Evolutionary conservation across 2,329 filamentous ascomycete genomes (phyloP).

Genomic region (Xylaria sp.): DNA sequence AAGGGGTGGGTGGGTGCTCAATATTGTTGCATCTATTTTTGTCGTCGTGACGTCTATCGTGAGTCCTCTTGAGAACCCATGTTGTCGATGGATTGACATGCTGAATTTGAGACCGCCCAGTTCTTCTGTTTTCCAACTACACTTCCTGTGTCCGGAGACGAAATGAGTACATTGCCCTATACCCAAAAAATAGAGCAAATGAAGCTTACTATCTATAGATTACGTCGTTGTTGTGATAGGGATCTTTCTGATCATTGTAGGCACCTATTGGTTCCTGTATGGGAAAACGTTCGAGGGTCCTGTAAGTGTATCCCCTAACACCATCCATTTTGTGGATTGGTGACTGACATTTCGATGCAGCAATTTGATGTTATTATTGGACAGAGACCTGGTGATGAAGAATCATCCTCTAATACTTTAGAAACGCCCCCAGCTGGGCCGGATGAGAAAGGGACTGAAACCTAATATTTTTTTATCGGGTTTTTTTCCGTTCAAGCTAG

Average conservation of each 20-base stretch:
- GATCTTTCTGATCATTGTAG: conserved; percentile 37
- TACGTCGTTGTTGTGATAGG: conserved; percentile 43
- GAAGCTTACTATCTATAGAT: conserved; percentile 29
- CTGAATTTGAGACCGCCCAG: conserved; percentile 19
- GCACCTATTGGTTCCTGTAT: conserved; percentile 31
- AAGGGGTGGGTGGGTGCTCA: conserved; percentile 34
- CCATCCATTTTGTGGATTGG: neutral
- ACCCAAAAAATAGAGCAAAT: neutral
- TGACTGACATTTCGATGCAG: conserved; percentile 15
- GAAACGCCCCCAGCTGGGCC: conserved; percentile 12
- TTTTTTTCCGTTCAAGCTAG: neutral
- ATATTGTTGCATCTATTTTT: conserved; percentile 39
- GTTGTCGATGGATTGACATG: neutral
- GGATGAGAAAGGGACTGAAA: conserved; percentile 20
- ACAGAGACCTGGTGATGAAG: conserved; percentile 22
- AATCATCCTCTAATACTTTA: neutral
- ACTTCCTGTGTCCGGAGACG: conserved; percentile 34
- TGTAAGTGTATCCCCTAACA: conserved; percentile 21
- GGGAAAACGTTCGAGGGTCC: conserved; percentile 36
- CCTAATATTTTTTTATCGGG: neutral
- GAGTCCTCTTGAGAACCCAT: conserved; percentile 7
- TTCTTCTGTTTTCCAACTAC: conserved; percentile 39
- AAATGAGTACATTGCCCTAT: conserved; percentile 34
- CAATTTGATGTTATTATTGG: conserved; percentile 35
- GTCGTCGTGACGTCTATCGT: conserved; percentile 44